Percentiles rank a stretch among this genome's conserved stretches.
Conservation (phyloP, 352 stramenopile genomes). For the Phytophthora meadii region DNA sequence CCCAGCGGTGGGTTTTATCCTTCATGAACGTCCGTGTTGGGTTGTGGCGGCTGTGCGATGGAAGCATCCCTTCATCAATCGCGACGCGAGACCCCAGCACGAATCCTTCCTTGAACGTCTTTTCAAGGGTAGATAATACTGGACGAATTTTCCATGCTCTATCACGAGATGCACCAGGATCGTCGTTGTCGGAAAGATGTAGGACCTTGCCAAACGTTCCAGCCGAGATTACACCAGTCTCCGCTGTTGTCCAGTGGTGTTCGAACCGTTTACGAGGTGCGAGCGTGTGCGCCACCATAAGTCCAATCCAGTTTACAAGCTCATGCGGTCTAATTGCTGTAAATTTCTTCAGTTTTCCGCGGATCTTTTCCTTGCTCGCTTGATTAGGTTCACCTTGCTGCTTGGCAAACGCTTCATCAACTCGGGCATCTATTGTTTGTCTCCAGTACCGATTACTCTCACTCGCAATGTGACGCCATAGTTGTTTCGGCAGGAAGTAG, state of each 20-base stretch:
- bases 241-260: background rate
- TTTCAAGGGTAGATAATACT: constrained; percentile 3
- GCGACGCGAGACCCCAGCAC: background rate
- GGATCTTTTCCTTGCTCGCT: too few species aligned
- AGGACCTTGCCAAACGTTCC: constrained; percentile 10
- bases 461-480: too few species aligned
- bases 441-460: too few species aligned
- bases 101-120: constrained; percentile 18
- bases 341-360: too few species aligned
- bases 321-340: too few species aligned
- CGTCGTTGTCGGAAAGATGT: constrained; percentile 13
- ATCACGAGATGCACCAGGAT: background rate
- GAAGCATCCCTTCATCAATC: constrained; percentile 16
- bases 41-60: constrained; percentile 8
- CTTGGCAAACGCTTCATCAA: too few species aligned
- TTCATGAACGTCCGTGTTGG: constrained; percentile 11
- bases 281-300: too few species aligned
- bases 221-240: background rate
- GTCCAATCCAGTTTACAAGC: too few species aligned
- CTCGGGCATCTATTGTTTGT: too few species aligned
- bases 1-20: constrained; percentile 5
- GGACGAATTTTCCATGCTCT: constrained; percentile 15
- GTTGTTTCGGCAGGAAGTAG: too few species aligned
- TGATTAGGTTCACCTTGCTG: too few species aligned
- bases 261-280: too few species aligned